Evolutionary conservation across 192 early-diverging fungal genomes (phyloP), one percentile per base, ranked within the genome.

Genomic region (Coemansia asiatica): DNA sequence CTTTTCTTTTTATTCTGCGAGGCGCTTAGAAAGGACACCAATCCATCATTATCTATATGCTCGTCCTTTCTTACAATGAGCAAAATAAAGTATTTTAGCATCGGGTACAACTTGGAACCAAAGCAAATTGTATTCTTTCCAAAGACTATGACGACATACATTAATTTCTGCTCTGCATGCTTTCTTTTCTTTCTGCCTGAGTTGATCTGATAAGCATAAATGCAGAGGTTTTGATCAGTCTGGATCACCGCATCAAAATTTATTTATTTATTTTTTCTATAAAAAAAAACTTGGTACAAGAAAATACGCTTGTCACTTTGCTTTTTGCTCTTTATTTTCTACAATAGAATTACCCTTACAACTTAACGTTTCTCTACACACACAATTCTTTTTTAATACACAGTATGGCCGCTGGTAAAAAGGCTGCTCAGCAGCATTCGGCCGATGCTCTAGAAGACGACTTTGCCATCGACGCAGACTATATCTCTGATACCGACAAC

Each of bases 371-470:
- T 44, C 8, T 13, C 15, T 16, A 44, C 15, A 44, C 40, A 44
- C 40, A 2, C 40, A 44, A n/a, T n/a, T n/a, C n/a, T n/a, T n/a
- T 12, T 13, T 12, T 16, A 12, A 44, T 13, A 44, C 8, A 9
- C 40, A 12, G 10, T 44, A 51, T 23, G 27, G 22, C 26, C 4
- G 18, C 36, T 21, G 22, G 26, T 13, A 51, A 40, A 50, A 35
- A 15, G 38, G 21, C 58, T 33, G 31, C 31, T 6, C 31, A 3
- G 0, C 35, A 27, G 10, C 51, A 31, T 4, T 28, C 61, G 25
- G 74, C 79, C 21, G 79, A 82, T 61, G 64, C 67, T 1, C 63
- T 82, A 19, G 70, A 76, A 27, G 74, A 82, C 62, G 79, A 73
- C n/a, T 82, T 82, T 67, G 67, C 66, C 1, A 66, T 82, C 22